phyloP scores from a whole-genome alignment of 768 basidiomycete species.

The Clitopilus hobsonii region DNA sequence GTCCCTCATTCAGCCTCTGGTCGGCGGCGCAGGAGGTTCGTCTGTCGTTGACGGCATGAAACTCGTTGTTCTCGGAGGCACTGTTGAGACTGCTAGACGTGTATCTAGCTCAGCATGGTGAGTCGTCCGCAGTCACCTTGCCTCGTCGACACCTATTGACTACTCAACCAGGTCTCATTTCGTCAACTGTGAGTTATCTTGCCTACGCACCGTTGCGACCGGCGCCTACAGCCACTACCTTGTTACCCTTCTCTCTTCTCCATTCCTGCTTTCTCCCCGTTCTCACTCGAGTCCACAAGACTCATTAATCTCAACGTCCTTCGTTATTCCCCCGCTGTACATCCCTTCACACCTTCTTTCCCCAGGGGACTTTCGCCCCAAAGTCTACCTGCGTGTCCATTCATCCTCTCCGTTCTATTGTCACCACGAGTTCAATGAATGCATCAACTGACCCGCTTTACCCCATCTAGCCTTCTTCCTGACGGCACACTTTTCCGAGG shows the following conservation, averaged over 20 bases:
- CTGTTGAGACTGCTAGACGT: conserved; percentile 80
- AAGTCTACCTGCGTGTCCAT: conserved; percentile 2
- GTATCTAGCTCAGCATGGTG: conserved; percentile 82
- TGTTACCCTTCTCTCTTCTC: neutral
- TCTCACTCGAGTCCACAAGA: neutral
- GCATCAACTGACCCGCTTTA: conserved; percentile 18
- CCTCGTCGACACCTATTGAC: conserved; percentile 5
- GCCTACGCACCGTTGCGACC: neutral
- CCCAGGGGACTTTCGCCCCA: neutral
- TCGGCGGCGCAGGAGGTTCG: conserved; percentile 67
- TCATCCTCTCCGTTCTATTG: conserved; percentile 10
- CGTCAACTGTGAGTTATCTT: conserved; percentile 66
- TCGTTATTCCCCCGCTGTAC: neutral
- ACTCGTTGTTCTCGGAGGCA: conserved; percentile 84
- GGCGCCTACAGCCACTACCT: neutral
- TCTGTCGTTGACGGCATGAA: conserved; percentile 87
- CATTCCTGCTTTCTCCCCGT: neutral
- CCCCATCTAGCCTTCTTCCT: conserved; percentile 69
- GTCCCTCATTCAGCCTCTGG: conserved; percentile 77
- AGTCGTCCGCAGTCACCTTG: conserved; percentile 16
- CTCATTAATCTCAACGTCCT: neutral
- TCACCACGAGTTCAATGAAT: conserved; percentile 14
- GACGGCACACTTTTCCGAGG: conserved; percentile 86
- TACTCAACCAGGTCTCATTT: conserved; percentile 62
- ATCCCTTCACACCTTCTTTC: neutral